Conservation (phyloP, 805 yeast genomes). For the Candida argentea region DNA sequence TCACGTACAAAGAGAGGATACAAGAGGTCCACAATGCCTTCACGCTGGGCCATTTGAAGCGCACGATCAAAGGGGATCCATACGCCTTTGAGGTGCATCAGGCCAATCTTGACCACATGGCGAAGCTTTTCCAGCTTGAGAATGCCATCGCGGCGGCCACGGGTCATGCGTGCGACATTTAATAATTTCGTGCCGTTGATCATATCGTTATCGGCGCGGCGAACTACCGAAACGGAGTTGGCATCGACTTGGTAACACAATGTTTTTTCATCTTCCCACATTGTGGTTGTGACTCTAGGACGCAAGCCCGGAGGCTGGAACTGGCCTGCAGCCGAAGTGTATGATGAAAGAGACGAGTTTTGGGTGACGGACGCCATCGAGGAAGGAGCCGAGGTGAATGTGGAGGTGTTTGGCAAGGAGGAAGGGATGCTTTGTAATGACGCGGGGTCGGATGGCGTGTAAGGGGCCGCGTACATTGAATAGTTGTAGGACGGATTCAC, state of each 20-base stretch:
- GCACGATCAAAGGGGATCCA: conserved; percentile 88
- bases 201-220: conserved; percentile 80
- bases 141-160: conserved; percentile 81
- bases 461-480: too few relatives aligned
- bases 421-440: too few relatives aligned
- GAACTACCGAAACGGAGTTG: conserved; percentile 66
- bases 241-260: conserved; percentile 81
- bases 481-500: too few relatives aligned
- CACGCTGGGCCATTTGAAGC: conserved; percentile 68
- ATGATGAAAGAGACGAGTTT: conserved; percentile 10
- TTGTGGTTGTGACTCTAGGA: conserved; percentile 71
- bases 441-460: too few relatives aligned
- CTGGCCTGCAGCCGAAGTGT: conserved; percentile 29
- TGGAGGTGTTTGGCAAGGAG: too few relatives aligned
- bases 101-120: conserved; percentile 77
- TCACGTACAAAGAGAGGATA: conserved; percentile 45
- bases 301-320: conserved; percentile 38
- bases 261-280: conserved; percentile 86
- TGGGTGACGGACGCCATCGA: conserved; percentile 8
- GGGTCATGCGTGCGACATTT: conserved; percentile 79
- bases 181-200: conserved; percentile 76
- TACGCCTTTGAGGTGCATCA: conserved; percentile 82
- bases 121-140: conserved; percentile 67
- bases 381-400: too few relatives aligned
- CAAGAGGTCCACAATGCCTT: conserved; percentile 39